Evolutionary conservation across 2,329 filamentous ascomycete species (phyloP), one percentile per base, ranked within the genome.

Genomic region (Fusarium chlamydosporum): DNA sequence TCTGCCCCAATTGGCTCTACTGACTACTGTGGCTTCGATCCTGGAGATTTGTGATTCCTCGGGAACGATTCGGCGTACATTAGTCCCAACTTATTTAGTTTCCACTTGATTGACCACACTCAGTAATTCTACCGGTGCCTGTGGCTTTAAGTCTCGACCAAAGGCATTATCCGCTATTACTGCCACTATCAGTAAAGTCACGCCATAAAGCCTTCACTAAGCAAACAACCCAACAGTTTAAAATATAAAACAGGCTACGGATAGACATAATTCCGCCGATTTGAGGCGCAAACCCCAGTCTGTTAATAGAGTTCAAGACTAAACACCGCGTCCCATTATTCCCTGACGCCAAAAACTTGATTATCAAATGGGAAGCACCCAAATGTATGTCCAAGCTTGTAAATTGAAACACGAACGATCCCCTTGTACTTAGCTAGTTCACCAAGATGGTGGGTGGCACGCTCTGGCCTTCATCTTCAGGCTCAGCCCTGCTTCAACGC

Each of bases 281-380:
- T 6, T 43, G 15, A 46, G 43, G 27, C 51, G 33, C 42, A 51
- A 27, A 20, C 52, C 42, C 16, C 7, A 51, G 52, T 37, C 53
- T 31, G 8, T 3, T 4, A 42, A 47, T 42, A 65, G 40, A 65
- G 61, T 65, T 65, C 38, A 20, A 29, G 29, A 29, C 60, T 46
- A 59, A 27, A 63, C 42, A 20, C 37, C 47, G 35, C 47, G 20
- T 26, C 13, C 11, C 33, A 34, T 20, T 33, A 29, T 15, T 43
- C 38, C 33, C 37, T 37, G 27, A 12, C 58, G 29, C 37, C 38
- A 35, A 23, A 23, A 23, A 23, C 23, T 23, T 23, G 23, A 1
- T 3, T 34, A 9, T 31, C 57, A 7, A 62, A 56, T 57, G 1
- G 50, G 6, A 41, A 11, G 12, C 18, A 2, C 6, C 20, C 2